Percentiles rank a stretch among this genome's conserved stretches.
These are phyloP conservation scores for Penicillium sp. DNA, from an alignment of 2,329 filamentous ascomycete species.

Conservation along the genomic window DNA sequence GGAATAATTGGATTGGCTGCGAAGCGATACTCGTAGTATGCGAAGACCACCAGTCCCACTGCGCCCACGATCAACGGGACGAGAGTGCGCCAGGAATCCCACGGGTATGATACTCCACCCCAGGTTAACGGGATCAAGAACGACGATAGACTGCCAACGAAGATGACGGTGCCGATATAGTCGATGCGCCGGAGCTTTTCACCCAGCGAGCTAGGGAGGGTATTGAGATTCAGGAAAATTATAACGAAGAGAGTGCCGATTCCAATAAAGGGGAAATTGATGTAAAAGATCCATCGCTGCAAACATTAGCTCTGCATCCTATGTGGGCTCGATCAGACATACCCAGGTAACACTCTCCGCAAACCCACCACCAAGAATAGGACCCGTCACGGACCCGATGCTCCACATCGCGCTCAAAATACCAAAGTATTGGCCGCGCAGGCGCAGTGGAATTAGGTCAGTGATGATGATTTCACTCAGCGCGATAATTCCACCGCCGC, in stretches of 20 bases:
- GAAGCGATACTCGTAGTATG: slow-evolving; percentile 54
- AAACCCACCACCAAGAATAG: slow-evolving; percentile 45
- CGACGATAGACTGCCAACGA: slow-evolving; percentile 58
- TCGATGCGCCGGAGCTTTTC: slow-evolving; percentile 58
- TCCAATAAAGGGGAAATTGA: slow-evolving; percentile 38
- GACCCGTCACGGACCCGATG: slow-evolving; percentile 40
- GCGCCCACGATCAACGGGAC: slow-evolving; percentile 60
- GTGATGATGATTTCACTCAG: slow-evolving; percentile 46
- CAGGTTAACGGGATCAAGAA: slow-evolving; percentile 64
- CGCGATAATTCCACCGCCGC: slow-evolving; percentile 46
- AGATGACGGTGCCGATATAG: slow-evolving; percentile 61
- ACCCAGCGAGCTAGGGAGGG: slow-evolving; percentile 47
- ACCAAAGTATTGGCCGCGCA: slow-evolving; percentile 42
- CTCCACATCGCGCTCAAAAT: slow-evolving; percentile 42
- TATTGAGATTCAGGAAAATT: slow-evolving; percentile 55
- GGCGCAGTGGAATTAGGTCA: slow-evolving; percentile 44
- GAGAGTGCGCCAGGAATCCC: slow-evolving; percentile 62
- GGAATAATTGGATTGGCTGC: slow-evolving; percentile 53
- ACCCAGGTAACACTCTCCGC: slow-evolving; percentile 41
- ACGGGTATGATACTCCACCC: slow-evolving; percentile 65
- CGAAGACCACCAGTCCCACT: slow-evolving; percentile 52
- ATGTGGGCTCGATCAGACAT: slow-evolving; percentile 6
- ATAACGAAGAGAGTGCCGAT: slow-evolving; percentile 29
- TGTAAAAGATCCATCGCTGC: slow-evolving; percentile 40
- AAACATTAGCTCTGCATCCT: neutral